Evolutionary conservation across 495 filamentous ascomycete genomes (phyloP), one percentile per base, ranked within the genome.

Genomic region (Cryomyces minteri): DNA sequence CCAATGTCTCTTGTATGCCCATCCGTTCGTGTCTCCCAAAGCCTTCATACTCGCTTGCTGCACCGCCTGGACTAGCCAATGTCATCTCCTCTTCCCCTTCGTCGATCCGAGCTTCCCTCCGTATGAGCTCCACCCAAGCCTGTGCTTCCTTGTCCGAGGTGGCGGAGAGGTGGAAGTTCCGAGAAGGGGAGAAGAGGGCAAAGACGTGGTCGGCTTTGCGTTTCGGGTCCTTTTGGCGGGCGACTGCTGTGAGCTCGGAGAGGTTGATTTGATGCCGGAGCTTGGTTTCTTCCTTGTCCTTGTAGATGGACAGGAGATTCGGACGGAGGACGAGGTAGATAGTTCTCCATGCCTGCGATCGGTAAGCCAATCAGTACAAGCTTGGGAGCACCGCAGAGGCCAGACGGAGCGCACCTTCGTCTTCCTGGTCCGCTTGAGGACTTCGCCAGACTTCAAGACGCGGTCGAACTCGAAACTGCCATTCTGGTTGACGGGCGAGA

Each of bases 381-480:
- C 12, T 38, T 38, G 9, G 34, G 12, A 3, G 3, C 34, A 38
- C 9, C 34, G 12, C 2, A 25, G 18, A 38, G 9, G 3, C 34
- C 1, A 38, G 34, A 37, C 39, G 1, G 34, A 31, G 52, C 63
- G 46, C 62, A 92, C 90, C 77, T 94, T 94, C 43, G 88, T 95
- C 65, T 90, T 93, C 44, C 84, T 79, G 9, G 85, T 88, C 32
- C 88, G 76, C 60, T 92, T 94, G 51, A 76, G 70, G 36, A 94
- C 79, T 54, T 76, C 80, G 18, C 88, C 88, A 41, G 77, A 76
- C 63, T 94, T 94, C 54, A 96, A 63, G 37, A 95, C 84, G 11
- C 86, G 77, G 58, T 98, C 90, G 55, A 92, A 90, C 53, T 85
- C 86, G 60, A 93, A 98, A 57, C 83, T 85, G 33, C 90, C 90